Conservation (phyloP, 257 asterid genomes). For the Verbena officinalis region DNA sequence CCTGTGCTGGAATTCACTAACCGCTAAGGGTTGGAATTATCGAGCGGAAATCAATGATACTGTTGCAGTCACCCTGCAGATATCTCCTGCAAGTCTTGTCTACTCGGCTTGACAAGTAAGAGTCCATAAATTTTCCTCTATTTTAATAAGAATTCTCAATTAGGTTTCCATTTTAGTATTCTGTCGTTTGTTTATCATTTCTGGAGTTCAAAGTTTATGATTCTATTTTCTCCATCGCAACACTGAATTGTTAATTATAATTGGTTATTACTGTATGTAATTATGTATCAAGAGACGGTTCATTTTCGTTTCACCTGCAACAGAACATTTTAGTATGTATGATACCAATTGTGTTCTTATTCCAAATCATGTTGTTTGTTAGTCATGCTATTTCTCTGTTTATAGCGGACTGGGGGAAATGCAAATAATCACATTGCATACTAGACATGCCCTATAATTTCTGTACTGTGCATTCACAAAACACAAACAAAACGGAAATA, state of each 20-base stretch:
- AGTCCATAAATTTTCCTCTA: constrained; percentile 16
- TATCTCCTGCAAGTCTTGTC: constrained; percentile 92
- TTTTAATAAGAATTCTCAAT: not conserved
- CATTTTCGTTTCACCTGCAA: constrained; percentile 14
- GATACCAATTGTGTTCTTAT: constrained; percentile 6
- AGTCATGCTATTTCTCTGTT: not conserved
- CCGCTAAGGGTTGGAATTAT: constrained; percentile 29
- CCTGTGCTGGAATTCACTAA: constrained; percentile 20
- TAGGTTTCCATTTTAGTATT: not conserved
- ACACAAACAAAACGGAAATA: too few species aligned
- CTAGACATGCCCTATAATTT: not conserved
- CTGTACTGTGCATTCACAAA: not conserved
- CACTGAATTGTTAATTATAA: constrained; percentile 11
- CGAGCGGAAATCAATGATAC: constrained; percentile 63
- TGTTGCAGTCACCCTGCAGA: constrained; percentile 84
- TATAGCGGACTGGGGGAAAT: constrained; percentile 3
- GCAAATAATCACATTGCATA: not conserved
- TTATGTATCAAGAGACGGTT: not conserved
- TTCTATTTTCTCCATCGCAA: not conserved
- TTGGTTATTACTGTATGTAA: constrained; percentile 3
- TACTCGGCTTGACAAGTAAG: constrained; percentile 74
- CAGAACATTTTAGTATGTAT: not conserved
- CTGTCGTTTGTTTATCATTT: not conserved
- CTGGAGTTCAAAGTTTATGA: not conserved
- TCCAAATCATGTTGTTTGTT: constrained; percentile 7